A percentile compares a stretch with the other conserved stretches of the same genome.
Conservation (phyloP, 257 asterid species). For the Solanum etuberosum region DNA sequence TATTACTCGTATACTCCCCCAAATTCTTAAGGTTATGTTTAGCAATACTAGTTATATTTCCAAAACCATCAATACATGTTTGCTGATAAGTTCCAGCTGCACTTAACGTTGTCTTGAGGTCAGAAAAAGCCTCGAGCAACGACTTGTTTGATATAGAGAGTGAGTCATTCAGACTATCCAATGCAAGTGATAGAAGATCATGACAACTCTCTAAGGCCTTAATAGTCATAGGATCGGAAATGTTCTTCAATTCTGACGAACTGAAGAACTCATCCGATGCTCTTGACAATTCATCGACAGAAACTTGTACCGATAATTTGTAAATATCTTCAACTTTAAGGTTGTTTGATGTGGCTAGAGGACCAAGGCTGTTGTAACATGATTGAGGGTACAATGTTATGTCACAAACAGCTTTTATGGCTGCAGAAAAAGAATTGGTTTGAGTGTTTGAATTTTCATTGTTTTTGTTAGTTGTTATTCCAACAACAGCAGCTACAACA, state of each 20-base stretch:
- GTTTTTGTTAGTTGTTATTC: background rate
- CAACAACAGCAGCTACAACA: conserved; percentile 6
- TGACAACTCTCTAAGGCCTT: conserved; percentile 27
- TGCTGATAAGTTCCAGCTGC: conserved; percentile 20
- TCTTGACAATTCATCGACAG: conserved; percentile 21
- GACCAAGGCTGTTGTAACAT: conserved; percentile 25
- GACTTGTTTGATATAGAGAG: background rate
- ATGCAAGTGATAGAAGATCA: conserved; percentile 25
- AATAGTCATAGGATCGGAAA: conserved; percentile 15
- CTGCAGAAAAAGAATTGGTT: background rate
- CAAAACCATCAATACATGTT: conserved; percentile 17
- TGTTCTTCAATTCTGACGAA: background rate
- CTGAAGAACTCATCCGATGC: conserved; percentile 4
- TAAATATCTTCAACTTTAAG: conserved; percentile 26
- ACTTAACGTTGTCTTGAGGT: conserved; percentile 18
- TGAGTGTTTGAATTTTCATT: background rate
- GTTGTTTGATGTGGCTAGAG: conserved; percentile 13
- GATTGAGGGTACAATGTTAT: conserved; percentile 29
- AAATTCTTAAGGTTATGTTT: conserved; percentile 7
- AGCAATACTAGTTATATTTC: background rate
- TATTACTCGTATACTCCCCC: conserved; percentile 14
- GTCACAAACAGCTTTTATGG: conserved; percentile 25
- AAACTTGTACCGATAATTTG: conserved; percentile 32
- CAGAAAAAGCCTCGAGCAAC: background rate
- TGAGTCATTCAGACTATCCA: conserved; percentile 22